Evolutionary conservation across 495 filamentous ascomycete genomes (phyloP), one percentile per base, ranked within the genome.

Genomic region (Trichoderma erinaceum): DNA sequence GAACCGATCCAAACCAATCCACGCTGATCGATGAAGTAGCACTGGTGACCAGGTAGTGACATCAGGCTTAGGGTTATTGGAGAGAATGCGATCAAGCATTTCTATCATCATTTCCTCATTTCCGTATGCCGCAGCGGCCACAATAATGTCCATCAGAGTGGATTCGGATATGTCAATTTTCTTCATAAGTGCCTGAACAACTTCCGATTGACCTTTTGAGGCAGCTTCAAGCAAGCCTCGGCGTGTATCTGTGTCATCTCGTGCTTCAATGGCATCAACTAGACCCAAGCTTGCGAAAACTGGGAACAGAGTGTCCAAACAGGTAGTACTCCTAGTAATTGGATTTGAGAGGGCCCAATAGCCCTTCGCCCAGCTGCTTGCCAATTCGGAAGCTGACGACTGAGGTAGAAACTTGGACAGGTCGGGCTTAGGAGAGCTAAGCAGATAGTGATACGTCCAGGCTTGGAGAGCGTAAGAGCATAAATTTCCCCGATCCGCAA

Each of bases 281-380:
- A 71, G 63, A 7, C 69, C 69, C 1, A 66, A 29, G 23, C 69
- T 63, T 56, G 67, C 67, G 3, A 71, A 38, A 44, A 66, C 23
- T 13, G 69, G 67, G 50, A 52, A 69, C 15, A 66, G 41, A 32
- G 67, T 68, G 13, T 65, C 27, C n/a, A 69, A 69, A n/a, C 58
- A 64, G n/a, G 44, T 21, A 25, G 43, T 15, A n/a, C 58, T 68
- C n/a, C 67, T 44, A 16, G 67, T 64, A 11, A 68, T 32, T 25
- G 67, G 67, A 21, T 68, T 68, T 46, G 67, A 32, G 35, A 68
- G 67, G 6, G 56, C 67, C 67, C 67, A 68, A 32, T 64, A 35
- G 8, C 58, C 67, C 64, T 35, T 64, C 23, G 67, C 32, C 67
- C 52, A 68, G 27, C n/a, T 48, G 18, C 56, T 61, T 13, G 67